Conservation (phyloP, 2,329 filamentous ascomycete species). For the Colletotrichum endophyticum region DNA sequence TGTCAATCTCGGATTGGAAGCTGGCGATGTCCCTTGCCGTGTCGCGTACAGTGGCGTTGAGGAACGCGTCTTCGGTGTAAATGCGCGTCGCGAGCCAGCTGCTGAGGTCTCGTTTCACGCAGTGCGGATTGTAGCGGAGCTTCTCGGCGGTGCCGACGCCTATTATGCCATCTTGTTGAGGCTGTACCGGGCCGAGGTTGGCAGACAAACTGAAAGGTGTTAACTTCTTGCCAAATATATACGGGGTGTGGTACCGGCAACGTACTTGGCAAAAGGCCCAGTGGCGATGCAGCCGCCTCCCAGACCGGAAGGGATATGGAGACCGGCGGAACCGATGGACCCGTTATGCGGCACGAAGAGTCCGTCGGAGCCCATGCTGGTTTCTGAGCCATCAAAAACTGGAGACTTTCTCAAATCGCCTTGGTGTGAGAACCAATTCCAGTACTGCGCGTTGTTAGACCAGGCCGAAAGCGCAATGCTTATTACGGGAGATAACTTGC, state of each 20-base stretch:
- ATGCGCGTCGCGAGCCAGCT: constrained; percentile 13
- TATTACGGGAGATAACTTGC: no score
- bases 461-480: rapidly evolving
- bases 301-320: constrained; percentile 34
- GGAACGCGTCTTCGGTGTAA: constrained; percentile 22
- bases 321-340: constrained; percentile 17
- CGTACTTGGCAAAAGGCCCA: constrained; percentile 31
- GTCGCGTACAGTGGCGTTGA: constrained; percentile 26
- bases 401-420: constrained; percentile 27
- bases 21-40: constrained; percentile 26
- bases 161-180: constrained; percentile 2
- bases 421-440: no score
- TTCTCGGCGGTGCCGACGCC: background rate
- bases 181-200: constrained; percentile 31
- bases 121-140: constrained; percentile 31
- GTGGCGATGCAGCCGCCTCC: constrained; percentile 37
- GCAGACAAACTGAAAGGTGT: constrained; percentile 20
- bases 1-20: constrained; percentile 40
- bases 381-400: constrained; percentile 43
- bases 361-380: constrained; percentile 42
- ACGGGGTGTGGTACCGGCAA: rapidly evolving
- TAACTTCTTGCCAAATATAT: rapidly evolving
- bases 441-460: no score
- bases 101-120: constrained; percentile 30
- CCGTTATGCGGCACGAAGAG: constrained; percentile 29